Evolutionary conservation across 2,329 filamentous ascomycete genomes (phyloP).

Genomic region (Bipolaris sorokiniana): DNA sequence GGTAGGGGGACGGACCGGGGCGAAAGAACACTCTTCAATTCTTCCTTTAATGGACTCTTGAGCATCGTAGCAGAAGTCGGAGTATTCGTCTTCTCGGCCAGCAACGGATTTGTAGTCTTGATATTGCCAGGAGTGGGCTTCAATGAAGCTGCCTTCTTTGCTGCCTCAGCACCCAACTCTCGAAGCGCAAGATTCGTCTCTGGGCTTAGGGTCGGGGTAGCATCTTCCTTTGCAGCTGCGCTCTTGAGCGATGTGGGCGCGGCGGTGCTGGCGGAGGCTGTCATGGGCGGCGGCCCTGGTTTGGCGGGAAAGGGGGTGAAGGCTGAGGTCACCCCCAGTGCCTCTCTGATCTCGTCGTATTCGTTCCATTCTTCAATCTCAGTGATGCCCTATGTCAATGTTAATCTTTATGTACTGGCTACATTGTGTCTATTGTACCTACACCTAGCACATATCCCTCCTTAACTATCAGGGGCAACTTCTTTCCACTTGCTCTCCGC

Average conservation of each 20-base stretch:
- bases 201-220: slow-evolving; percentile 25
- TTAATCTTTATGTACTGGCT: slow-evolving; percentile 8
- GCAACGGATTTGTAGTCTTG: slow-evolving; percentile 45
- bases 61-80: slow-evolving; percentile 29
- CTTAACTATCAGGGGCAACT: slow-evolving; percentile 88
- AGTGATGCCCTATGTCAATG: slow-evolving; percentile 73
- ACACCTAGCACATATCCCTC: slow-evolving; percentile 85
- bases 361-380: slow-evolving; percentile 99
- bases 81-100: slow-evolving; percentile 42
- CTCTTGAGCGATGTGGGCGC: slow-evolving; percentile 19
- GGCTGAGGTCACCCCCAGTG: slow-evolving; percentile 62
- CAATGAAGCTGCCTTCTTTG: slow-evolving; percentile 46
- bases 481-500: slow-evolving; percentile 81
- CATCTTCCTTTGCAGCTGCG: slow-evolving; percentile 32
- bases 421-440: slow-evolving; percentile 50
- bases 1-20: slow-evolving; percentile 36
- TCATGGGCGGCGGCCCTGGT: slow-evolving; percentile 18
- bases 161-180: slow-evolving; percentile 46
- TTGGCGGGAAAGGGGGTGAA: slow-evolving; percentile 45
- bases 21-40: slow-evolving; percentile 27
- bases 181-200: slow-evolving; percentile 47
- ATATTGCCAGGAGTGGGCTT: slow-evolving; percentile 42
- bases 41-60: slow-evolving; percentile 28
- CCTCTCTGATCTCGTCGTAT: slow-evolving; percentile 90
- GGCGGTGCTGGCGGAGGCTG: slow-evolving; percentile 3